phyloP scores from a whole-genome alignment of 768 basidiomycete genomes.

The Tricholoma flavovirens region DNA sequence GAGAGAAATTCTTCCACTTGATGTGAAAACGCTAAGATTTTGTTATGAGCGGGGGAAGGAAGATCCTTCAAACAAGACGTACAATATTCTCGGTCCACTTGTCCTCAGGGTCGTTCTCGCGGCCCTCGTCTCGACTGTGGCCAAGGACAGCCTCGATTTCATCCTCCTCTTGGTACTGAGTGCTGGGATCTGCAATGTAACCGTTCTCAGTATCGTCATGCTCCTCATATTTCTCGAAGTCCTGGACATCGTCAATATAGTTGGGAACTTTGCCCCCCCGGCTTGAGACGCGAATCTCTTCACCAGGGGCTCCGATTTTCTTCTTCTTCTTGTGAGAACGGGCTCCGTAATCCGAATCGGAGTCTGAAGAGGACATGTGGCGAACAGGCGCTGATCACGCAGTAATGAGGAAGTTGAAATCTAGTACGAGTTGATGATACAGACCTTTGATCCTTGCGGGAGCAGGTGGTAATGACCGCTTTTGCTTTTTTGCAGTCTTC shows the following conservation, averaged over 20 bases:
- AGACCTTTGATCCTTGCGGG: conserved; percentile 56
- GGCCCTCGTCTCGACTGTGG: conserved; percentile 81
- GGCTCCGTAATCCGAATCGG: conserved; percentile 83
- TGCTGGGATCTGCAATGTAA: conserved; percentile 50
- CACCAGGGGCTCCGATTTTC: conserved; percentile 47
- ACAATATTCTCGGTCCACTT: conserved; percentile 87
- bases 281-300: conserved; percentile 76
- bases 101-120: conserved; percentile 71
- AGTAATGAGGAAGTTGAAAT: conserved; percentile 13
- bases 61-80: conserved; percentile 19
- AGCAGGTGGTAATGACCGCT: conserved; percentile 40
- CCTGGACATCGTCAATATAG: conserved; percentile 77
- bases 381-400: conserved; percentile 39
- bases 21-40: conserved; percentile 84
- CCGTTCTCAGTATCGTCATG: conserved; percentile 54
- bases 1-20: conserved; percentile 99
- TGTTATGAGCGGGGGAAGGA: conserved; percentile 11
- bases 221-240: conserved; percentile 66
- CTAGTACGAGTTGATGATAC: conserved; percentile 11
- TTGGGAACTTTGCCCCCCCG: conserved; percentile 77
- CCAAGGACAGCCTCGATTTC: conserved; percentile 91
- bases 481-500: conserved; percentile 67
- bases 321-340: conserved; percentile 83
- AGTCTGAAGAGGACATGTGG: conserved; percentile 60
- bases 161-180: conserved; percentile 62